Evolutionary conservation across 495 filamentous ascomycete species (phyloP), one percentile per base, ranked within the genome.

Genomic region (Neurospora cerealis): DNA sequence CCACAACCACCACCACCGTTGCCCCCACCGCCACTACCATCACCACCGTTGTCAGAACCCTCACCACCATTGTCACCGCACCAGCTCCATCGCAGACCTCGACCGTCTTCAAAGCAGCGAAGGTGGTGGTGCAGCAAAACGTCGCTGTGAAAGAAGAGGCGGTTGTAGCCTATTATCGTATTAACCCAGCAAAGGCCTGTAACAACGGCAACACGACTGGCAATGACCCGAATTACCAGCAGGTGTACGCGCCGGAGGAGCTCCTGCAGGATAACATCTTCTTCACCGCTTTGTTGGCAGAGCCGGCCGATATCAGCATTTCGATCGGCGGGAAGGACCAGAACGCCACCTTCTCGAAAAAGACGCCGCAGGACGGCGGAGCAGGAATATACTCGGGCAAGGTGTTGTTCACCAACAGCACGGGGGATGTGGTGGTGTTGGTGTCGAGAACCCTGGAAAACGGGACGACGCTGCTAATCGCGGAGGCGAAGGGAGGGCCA

Each of bases 211-310:
- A 76, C 2, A 79, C 77, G 9, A 72, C 71, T 4, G 78, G 75
- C 0, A 76, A 77, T n/a, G 74, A 74, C 32, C 21, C 24, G 13
- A 73, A 34, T 1, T 73, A 72, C 54, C 73, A 73, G 11, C 69
- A 79, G 74, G 21, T 32, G 0, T 75, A 73, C 36, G 11, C 74
- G 10, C 21, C 71, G 11, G 74, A 76, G 17, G 6, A 72, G 36
- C 28, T 79, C n/a, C 69, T 75, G 0, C 72, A 76, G 42, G 77
- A 80, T 38, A 74, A 62, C 32, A 73, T 80, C n/a, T 80, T 76
- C 44, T 77, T 72, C 38, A 42, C 74, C 5, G 75, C 78, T n/a
- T 66, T 80, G 69, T 54, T 80, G 42, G 72, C 60, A 11, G 36
- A 73, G 38, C 74, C 76, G 5, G 77, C 76, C 4, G 48, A 70